Conservation (phyloP, 306 rosid genomes). For the Acacia crassicarpa region DNA sequence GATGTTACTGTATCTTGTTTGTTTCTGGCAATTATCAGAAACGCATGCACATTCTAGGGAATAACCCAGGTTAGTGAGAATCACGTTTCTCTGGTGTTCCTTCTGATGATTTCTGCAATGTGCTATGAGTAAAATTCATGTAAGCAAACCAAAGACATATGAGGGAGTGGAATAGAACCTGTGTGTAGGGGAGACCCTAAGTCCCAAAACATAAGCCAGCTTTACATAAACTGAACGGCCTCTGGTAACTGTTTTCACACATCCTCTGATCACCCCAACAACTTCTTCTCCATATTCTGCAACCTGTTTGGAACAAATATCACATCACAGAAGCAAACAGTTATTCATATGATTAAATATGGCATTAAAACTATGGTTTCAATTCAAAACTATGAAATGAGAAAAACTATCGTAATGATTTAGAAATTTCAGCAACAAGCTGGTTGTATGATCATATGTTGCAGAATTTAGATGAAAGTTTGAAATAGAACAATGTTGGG, state of each 20-base stretch:
- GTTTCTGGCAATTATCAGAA: constrained; percentile 27
- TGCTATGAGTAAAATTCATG: constrained; percentile 34
- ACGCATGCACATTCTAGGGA: constrained; percentile 33
- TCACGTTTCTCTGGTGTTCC: constrained; percentile 21
- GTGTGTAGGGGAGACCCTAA: constrained; percentile 83
- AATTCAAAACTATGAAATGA: not conserved
- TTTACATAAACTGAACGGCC: constrained; percentile 58
- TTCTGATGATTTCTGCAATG: constrained; percentile 30
- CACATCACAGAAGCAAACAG: not conserved
- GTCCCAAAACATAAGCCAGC: constrained; percentile 86
- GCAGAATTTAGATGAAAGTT: constrained; percentile 1
- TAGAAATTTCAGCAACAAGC: not conserved
- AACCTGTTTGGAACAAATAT: constrained; percentile 48
- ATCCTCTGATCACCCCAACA: constrained; percentile 82
- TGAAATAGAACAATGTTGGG: not conserved
- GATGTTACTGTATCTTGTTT: constrained; percentile 17
- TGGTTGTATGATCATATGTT: constrained; percentile 2
- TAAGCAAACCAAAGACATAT: constrained; percentile 30
- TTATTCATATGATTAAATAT: not conserved
- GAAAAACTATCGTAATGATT: not conserved
- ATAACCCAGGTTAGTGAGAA: not conserved
- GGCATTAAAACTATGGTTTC: not conserved
- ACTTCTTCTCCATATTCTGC: constrained; percentile 79
- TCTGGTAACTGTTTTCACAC: constrained; percentile 73
- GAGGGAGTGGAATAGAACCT: constrained; percentile 54